Base-by-base conservation (phyloP, 495 filamentous ascomycete species). In the Darksidea phi region DNA sequence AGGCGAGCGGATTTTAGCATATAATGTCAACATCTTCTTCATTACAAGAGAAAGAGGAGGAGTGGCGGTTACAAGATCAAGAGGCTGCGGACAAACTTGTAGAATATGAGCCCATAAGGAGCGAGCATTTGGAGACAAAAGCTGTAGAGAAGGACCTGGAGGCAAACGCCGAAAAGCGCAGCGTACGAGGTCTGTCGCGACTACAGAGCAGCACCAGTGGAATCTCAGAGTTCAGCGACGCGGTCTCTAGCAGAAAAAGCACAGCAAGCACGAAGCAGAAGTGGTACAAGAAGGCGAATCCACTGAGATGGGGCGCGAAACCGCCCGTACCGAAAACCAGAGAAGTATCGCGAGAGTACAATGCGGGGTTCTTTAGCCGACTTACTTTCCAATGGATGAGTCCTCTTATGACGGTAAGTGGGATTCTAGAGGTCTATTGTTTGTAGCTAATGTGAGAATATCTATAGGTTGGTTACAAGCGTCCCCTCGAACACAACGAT, bases 401-500 rank as follows among this genome's bases (percentile, higher is more conserved):
- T 1, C 82, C 85, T 0, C 55, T 90, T 51, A 90, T 90, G 87
- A 74, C 57, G 63, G 84, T 85, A 72, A 71, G 79, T 75, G 36
- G 25, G 46, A 52, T 67, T 43, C 48, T 68, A 28, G 18, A 52
- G 26, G 23, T 24, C 15, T 18, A 17, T 15, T 1, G n/a, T 17
- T 18, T 32, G 32, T 7, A 24, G 49, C 58, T 54, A 36, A 61
- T 34, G 34, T 18, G 12, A 13, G 36, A 23, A 15, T 24, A n/a
- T 20, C 23, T 38, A 42, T 51, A 86, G 81, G 79, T 79, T 48
- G 93, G 93, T 17, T 97, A 96, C 71, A 82, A 90, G 68, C 86
- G 93, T 10, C 84, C 86, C 12, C 80, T 97, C 6, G 89, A 96
- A 64, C 74, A 85, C 36, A 87, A 87, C 69, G 93, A 97, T 70